Evolutionary conservation across 306 rosid genomes (phyloP).

Genomic region (Alnus rubra): DNA sequence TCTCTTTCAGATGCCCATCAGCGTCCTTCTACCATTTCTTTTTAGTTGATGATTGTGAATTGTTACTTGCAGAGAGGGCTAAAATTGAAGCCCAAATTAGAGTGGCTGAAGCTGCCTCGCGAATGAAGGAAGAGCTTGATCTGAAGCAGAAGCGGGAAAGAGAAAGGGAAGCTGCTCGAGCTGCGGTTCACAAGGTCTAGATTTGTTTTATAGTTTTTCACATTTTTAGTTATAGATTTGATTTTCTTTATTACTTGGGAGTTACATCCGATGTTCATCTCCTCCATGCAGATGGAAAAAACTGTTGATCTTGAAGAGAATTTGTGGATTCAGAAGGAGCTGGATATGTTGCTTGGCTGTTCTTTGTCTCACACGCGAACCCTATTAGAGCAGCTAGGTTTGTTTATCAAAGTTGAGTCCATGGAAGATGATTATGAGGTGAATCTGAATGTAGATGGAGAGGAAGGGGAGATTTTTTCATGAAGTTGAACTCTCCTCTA

Average conservation of each 20-base stretch:
- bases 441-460: constrained; percentile 37
- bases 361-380: constrained; percentile 35
- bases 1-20: background rate
- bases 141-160: constrained; percentile 54
- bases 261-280: background rate
- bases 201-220: background rate
- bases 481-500: constrained; percentile 8
- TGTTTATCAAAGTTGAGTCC: constrained; percentile 69
- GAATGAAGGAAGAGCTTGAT: constrained; percentile 52
- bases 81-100: constrained; percentile 79
- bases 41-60: background rate
- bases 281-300: constrained; percentile 54
- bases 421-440: constrained; percentile 57
- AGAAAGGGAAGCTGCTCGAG: constrained; percentile 89
- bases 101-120: constrained; percentile 68
- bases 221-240: background rate
- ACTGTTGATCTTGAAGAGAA: constrained; percentile 69
- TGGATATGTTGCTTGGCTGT: constrained; percentile 63
- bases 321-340: constrained; percentile 58
- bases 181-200: constrained; percentile 65
- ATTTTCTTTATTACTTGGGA: background rate
- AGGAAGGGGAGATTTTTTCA: constrained; percentile 67
- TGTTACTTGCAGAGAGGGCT: constrained; percentile 53
- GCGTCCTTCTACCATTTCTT: background rate
- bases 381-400: constrained; percentile 77